Percentiles rank a stretch among this genome's conserved stretches.
Conservation (phyloP, 202 grass and related monocot genomes). For the Cymbopogon flexuosus region DNA sequence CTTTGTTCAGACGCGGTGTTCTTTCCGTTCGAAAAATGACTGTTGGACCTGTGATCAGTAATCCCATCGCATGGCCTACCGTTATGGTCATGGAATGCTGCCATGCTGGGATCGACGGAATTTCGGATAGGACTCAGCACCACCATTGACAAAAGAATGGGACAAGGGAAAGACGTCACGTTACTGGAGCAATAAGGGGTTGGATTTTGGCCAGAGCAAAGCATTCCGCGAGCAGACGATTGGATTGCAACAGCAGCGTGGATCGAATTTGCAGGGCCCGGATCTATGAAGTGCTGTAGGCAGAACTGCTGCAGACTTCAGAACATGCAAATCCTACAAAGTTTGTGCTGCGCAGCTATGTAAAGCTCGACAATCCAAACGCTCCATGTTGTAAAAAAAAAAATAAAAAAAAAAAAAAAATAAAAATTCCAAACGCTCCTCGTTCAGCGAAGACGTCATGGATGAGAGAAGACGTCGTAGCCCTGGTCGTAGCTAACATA, state of each 20-base stretch:
- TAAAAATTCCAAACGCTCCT: not conserved
- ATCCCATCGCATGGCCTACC: not conserved
- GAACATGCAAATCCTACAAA: not conserved
- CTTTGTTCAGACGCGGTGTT: not conserved
- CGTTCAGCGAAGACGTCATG: not conserved
- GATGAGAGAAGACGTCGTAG: not conserved
- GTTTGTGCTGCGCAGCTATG: not conserved
- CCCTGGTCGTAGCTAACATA: slow-evolving; percentile 17
- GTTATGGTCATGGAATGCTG: not conserved
- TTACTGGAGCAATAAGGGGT: not conserved
- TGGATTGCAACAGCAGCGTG: not conserved
- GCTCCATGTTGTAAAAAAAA: too few relatives aligned
- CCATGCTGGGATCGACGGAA: not conserved
- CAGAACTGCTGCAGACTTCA: not conserved
- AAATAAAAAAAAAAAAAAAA: too few relatives aligned
- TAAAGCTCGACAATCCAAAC: not conserved
- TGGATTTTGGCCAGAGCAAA: not conserved
- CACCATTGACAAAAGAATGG: slow-evolving; percentile 5
- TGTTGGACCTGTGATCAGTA: not conserved
- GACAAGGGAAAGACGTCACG: not conserved
- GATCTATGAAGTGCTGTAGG: not conserved
- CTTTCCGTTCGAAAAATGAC: not conserved
- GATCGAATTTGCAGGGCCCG: not conserved
- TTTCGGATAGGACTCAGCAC: slow-evolving; percentile 1
- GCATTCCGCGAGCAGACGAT: not conserved